Evolutionary conservation across 2,329 filamentous ascomycete species (phyloP).

Genomic region (Ophiobolus disseminans): DNA sequence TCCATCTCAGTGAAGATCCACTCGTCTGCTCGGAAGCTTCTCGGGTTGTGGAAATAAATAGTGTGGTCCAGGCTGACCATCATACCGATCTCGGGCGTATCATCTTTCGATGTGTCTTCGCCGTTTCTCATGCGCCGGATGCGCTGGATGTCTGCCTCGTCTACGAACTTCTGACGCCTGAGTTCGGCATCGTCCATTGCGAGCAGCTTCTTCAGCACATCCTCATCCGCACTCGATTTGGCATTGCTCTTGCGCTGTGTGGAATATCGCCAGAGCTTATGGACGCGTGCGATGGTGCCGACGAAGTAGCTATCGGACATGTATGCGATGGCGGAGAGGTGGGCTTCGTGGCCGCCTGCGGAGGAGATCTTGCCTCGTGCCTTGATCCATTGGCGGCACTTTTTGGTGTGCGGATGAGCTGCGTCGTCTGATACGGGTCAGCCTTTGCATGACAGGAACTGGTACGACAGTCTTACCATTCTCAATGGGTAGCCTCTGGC

Average conservation of each 20-base stretch:
- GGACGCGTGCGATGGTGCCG: conserved; percentile 81
- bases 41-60: conserved; percentile 63
- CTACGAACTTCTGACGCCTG: conserved; percentile 51
- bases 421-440: conserved; percentile 48
- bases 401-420: conserved; percentile 68
- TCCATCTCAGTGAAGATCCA: conserved; percentile 85
- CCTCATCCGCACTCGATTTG: conserved; percentile 51
- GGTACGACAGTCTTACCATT: conserved; percentile 55
- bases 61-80: conserved; percentile 80
- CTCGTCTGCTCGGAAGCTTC: conserved; percentile 62
- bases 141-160: conserved; percentile 60
- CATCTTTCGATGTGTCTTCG: conserved; percentile 55
- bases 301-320: conserved; percentile 94
- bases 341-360: conserved; percentile 76
- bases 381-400: conserved; percentile 73
- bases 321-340: conserved; percentile 88
- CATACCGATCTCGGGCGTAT: conserved; percentile 74
- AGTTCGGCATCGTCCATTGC: conserved; percentile 54
- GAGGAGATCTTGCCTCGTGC: conserved; percentile 76
- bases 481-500: conserved; percentile 62
- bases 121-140: conserved; percentile 47
- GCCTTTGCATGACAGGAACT: conserved; percentile 8
- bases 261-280: conserved; percentile 78
- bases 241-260: conserved; percentile 50
- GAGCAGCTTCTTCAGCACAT: conserved; percentile 54